phyloP scores from a whole-genome alignment of 2,329 filamentous ascomycete species.

The Epichloe hybrida region DNA sequence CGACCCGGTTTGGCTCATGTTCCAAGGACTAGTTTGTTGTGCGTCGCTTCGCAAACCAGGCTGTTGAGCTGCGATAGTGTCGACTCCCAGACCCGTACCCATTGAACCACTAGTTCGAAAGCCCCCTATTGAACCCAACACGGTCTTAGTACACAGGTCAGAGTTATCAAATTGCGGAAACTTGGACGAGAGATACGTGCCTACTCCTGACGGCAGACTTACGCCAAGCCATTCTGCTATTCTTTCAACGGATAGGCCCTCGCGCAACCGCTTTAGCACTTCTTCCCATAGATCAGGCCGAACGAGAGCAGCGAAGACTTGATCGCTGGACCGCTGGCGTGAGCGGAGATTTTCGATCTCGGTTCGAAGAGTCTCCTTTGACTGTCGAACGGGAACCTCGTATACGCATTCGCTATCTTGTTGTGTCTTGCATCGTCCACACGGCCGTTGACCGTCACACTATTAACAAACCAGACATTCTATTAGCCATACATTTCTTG shows the following conservation, averaged over 20 bases:
- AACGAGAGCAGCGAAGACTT: constrained; percentile 40
- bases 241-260: constrained; percentile 38
- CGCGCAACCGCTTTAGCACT: constrained; percentile 37
- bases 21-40: constrained; percentile 35
- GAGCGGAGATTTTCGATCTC: constrained; percentile 45
- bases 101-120: constrained; percentile 11
- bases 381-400: constrained; percentile 48
- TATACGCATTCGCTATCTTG: constrained; percentile 45
- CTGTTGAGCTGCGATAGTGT: constrained; percentile 15
- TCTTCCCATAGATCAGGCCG: constrained; percentile 39
- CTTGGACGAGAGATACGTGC: constrained; percentile 11
- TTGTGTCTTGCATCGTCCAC: constrained; percentile 40
- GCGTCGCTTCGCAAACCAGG: constrained; percentile 23
- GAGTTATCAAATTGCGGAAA: constrained; percentile 12
- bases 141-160: constrained; percentile 4
- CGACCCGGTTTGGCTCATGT: constrained; percentile 32
- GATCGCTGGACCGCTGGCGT: constrained; percentile 40
- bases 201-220: constrained; percentile 18
- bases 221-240: constrained; percentile 41
- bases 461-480: constrained; percentile 12
- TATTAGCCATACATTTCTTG: background rate
- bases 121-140: constrained; percentile 11
- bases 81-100: constrained; percentile 17
- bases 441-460: constrained; percentile 47
- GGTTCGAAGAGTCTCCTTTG: constrained; percentile 45